phyloP scores from a whole-genome alignment of 2,329 filamentous ascomycete species.

The Microcyclospora pomicola region DNA sequence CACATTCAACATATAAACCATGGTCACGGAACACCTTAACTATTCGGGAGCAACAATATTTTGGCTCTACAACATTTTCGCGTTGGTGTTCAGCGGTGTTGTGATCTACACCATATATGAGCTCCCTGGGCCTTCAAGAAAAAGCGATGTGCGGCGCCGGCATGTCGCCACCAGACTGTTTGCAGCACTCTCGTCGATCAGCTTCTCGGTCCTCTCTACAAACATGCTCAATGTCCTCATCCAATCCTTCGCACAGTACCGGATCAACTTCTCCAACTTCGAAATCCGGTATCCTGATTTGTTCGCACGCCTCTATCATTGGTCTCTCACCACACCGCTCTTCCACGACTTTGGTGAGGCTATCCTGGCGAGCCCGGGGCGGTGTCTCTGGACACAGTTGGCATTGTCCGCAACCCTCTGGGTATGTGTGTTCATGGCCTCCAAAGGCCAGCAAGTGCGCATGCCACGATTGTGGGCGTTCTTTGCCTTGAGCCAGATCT shows the following conservation, averaged over 20 bases:
- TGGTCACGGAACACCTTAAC: slow-evolving; percentile 5
- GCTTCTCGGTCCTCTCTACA: slow-evolving; percentile 19
- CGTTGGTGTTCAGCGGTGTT: slow-evolving; percentile 14
- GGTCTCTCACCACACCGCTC: slow-evolving; percentile 20
- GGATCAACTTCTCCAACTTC: background rate
- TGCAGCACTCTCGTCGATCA: slow-evolving; percentile 13
- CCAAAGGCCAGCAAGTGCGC: slow-evolving; percentile 13
- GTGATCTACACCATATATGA: slow-evolving; percentile 9
- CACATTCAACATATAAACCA: too few species aligned
- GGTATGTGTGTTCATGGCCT: slow-evolving; percentile 17
- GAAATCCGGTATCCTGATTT: background rate
- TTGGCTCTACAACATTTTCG: slow-evolving; percentile 21
- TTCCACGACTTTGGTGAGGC: slow-evolving; percentile 22
- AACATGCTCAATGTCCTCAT: slow-evolving; percentile 24
- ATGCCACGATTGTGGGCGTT: slow-evolving; percentile 21
- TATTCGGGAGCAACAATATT: slow-evolving; percentile 19
- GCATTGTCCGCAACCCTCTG: slow-evolving; percentile 15
- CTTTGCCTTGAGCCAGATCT: slow-evolving; percentile 21
- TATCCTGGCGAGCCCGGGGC: slow-evolving; percentile 12
- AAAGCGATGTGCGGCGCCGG: background rate
- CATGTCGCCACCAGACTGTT: slow-evolving; percentile 7
- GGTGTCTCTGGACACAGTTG: slow-evolving; percentile 15
- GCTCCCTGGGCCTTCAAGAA: background rate
- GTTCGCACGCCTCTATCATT: slow-evolving; percentile 13
- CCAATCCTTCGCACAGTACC: slow-evolving; percentile 14